These are phyloP conservation scores for Leccinum laetum DNA, from an alignment of 1,284 basidiomycete species.

Conservation along the genomic window DNA sequence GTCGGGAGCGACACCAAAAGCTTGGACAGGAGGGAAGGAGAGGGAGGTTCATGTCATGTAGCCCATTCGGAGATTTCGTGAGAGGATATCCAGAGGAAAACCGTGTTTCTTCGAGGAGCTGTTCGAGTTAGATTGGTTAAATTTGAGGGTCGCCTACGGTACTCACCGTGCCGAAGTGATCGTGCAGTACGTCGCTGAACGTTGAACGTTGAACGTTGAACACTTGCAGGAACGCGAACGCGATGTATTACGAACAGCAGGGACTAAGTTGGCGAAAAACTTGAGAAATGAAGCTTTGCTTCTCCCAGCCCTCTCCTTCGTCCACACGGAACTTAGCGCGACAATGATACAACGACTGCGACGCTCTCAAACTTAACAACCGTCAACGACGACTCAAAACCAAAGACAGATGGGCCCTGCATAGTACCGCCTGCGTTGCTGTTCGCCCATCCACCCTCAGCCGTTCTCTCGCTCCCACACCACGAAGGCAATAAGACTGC, in stretches of 20 bases:
- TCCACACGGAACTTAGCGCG: no score
- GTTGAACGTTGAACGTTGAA: constrained; percentile 40
- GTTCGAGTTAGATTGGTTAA: constrained; percentile 48
- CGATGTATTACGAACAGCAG: constrained; percentile 48
- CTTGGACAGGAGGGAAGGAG: constrained; percentile 84
- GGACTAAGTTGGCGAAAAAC: constrained; percentile 6
- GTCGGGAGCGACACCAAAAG: constrained; percentile 61
- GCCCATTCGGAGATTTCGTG: constrained; percentile 90
- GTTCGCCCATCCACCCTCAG: no score
- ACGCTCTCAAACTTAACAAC: no score
- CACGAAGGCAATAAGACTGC: no score
- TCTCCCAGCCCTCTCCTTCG: no score
- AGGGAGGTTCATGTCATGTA: constrained; percentile 88
- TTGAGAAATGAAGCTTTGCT: background rate
- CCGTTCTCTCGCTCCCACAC: no score
- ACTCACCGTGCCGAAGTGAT: constrained; percentile 72
- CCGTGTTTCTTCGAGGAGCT: constrained; percentile 95
- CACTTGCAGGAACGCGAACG: constrained; percentile 83
- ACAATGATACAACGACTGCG: no score
- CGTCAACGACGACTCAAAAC: no score
- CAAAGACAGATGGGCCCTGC: no score
- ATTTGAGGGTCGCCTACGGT: constrained; percentile 68
- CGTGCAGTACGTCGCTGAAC: constrained; percentile 81
- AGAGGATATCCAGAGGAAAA: constrained; percentile 91
- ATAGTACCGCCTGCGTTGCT: no score